These are phyloP conservation scores for Tetrapisispora fleetii DNA, from an alignment of 805 yeast species.

Conservation along the genomic window DNA sequence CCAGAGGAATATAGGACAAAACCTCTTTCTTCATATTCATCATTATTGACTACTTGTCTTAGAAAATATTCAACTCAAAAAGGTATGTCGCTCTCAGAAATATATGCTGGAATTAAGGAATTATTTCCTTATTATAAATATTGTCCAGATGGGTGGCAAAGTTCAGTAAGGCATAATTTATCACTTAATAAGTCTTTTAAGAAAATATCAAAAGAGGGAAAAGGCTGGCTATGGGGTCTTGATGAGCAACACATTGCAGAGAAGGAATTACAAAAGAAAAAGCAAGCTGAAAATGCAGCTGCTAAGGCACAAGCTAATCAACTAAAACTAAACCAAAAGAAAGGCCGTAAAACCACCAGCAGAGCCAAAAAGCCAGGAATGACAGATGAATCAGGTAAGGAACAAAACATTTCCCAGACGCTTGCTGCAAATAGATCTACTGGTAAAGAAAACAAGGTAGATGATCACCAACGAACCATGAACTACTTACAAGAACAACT, in stretches of 20 bases:
- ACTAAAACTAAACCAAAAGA: constrained; percentile 42
- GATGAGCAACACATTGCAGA: constrained; percentile 80
- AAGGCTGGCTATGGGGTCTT: constrained; percentile 90
- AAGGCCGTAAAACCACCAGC: constrained; percentile 22
- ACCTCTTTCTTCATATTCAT: constrained; percentile 74
- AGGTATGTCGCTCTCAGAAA: constrained; percentile 77
- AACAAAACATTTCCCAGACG: constrained; percentile 29
- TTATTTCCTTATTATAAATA: constrained; percentile 84
- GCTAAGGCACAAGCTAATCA: constrained; percentile 50
- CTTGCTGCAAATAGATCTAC: constrained; percentile 25
- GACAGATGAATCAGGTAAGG: constrained; percentile 12
- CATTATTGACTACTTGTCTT: constrained; percentile 70
- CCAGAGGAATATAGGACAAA: constrained; percentile 81
- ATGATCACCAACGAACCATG: constrained; percentile 47
- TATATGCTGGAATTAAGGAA: constrained; percentile 78
- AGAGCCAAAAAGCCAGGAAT: constrained; percentile 20
- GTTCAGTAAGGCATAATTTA: constrained; percentile 81
- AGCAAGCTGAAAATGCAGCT: constrained; percentile 55
- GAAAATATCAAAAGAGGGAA: constrained; percentile 76
- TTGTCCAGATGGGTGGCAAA: constrained; percentile 98
- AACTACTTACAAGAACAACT: constrained; percentile 80
- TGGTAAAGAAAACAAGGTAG: constrained; percentile 20
- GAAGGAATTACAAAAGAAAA: constrained; percentile 63
- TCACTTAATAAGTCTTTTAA: constrained; percentile 78
- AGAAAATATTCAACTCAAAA: constrained; percentile 53